A percentile compares a stretch with the other conserved stretches of the same genome.
These are phyloP conservation scores for Mortierella sp. DNA, from an alignment of 371 early-diverging fungal genomes.

Conservation along the genomic window DNA sequence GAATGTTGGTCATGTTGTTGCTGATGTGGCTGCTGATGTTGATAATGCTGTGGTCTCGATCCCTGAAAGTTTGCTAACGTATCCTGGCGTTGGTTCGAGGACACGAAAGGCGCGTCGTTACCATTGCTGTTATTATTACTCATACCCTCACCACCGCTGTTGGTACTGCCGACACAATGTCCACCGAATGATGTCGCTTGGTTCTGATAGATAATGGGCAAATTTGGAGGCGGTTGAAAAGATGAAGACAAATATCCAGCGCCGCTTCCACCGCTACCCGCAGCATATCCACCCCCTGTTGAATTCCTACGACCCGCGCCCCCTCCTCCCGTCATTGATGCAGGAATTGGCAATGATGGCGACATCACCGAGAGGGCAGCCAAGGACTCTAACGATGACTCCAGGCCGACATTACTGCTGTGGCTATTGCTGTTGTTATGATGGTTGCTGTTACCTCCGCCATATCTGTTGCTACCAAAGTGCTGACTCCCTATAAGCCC, in stretches of 20 bases:
- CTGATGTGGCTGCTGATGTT: constrained; percentile 6
- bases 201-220: constrained; percentile 26
- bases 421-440: constrained; percentile 8
- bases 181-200: constrained; percentile 5
- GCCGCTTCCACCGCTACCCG: not conserved
- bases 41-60: not conserved
- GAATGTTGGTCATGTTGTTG: constrained; percentile 5
- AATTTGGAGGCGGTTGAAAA: constrained; percentile 26
- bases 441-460: constrained; percentile 6
- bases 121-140: not conserved
- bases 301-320: not conserved
- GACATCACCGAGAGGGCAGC: constrained; percentile 40
- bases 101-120: constrained; percentile 1
- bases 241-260: constrained; percentile 20
- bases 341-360: constrained; percentile 15
- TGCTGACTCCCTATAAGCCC: not conserved
- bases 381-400: constrained; percentile 30
- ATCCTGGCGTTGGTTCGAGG: constrained; percentile 7
- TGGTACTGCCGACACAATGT: not conserved
- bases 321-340: not conserved
- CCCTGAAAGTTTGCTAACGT: constrained; percentile 2
- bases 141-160: not conserved
- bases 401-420: constrained; percentile 15
- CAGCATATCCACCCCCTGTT: constrained; percentile 1
- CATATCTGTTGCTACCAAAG: constrained; percentile 2